These are phyloP conservation scores for Gnomoniopsis smithogilvyi DNA, from an alignment of 2,329 filamentous ascomycete genomes.

Conservation along the genomic window DNA sequence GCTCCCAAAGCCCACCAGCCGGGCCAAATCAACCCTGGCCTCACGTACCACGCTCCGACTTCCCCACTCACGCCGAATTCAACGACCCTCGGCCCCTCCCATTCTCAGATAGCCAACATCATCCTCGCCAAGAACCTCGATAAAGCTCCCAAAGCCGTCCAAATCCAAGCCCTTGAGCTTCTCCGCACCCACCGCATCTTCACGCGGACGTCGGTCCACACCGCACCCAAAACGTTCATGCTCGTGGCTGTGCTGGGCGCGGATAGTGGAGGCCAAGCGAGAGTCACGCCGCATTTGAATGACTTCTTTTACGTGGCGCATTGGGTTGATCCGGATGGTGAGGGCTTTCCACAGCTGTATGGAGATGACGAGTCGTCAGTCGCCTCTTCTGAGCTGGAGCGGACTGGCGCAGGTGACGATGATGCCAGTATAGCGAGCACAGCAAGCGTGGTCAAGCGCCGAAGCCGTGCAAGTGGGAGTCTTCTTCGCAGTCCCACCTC, in stretches of 20 bases:
- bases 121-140: slow-evolving; percentile 81
- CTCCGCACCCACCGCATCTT: slow-evolving; percentile 76
- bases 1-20: slow-evolving; percentile 4
- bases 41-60: slow-evolving; percentile 2
- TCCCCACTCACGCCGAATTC: slow-evolving; percentile 26
- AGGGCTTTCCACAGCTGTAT: slow-evolving; percentile 75
- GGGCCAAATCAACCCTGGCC: not conserved
- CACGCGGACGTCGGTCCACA: slow-evolving; percentile 69
- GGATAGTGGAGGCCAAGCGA: slow-evolving; percentile 41
- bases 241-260: slow-evolving; percentile 70
- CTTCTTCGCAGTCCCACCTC: slow-evolving; percentile 3
- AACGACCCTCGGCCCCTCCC: slow-evolving; percentile 17
- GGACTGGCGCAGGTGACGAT: slow-evolving; percentile 21
- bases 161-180: slow-evolving; percentile 77
- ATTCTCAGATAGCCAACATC: slow-evolving; percentile 67
- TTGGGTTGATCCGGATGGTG: slow-evolving; percentile 66
- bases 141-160: slow-evolving; percentile 67
- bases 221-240: slow-evolving; percentile 74
- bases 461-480: slow-evolving; percentile 1
- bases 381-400: slow-evolving; percentile 26
- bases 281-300: slow-evolving; percentile 61
- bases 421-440: slow-evolving; percentile 27
- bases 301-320: slow-evolving; percentile 88
- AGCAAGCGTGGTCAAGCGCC: slow-evolving; percentile 43
- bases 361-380: slow-evolving; percentile 40